Percentiles rank a stretch among this genome's conserved stretches.
Evolutionary conservation across 1,139 yeast genomes (phyloP).

Genomic region (Meyerozyma guilliermondii): DNA sequence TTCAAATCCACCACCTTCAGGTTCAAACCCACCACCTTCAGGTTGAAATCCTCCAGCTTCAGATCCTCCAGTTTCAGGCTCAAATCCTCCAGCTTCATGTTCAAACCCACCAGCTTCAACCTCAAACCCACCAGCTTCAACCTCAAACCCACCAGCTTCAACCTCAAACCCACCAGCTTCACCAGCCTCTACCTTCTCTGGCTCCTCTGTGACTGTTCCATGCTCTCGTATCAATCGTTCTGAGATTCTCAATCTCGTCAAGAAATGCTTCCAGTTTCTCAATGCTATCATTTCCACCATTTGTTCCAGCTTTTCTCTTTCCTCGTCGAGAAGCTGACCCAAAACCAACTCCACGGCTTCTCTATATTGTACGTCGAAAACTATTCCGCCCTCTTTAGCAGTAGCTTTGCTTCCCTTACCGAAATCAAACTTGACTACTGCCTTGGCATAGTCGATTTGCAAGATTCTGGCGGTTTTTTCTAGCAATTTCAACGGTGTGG

Average conservation of each 20-base stretch:
- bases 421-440: conserved; percentile 84
- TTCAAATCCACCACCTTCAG: neutral
- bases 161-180: conserved; percentile 12
- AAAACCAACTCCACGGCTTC: conserved; percentile 64
- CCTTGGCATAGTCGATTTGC: conserved; percentile 78
- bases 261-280: conserved; percentile 66
- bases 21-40: neutral
- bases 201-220: conserved; percentile 43
- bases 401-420: conserved; percentile 39
- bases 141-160: conserved; percentile 3
- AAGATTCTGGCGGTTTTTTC: conserved; percentile 67
- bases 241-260: conserved; percentile 67
- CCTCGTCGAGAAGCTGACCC: conserved; percentile 51
- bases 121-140: conserved; percentile 9
- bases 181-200: conserved; percentile 8
- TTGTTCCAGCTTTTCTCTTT: conserved; percentile 43
- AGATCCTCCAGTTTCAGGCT: neutral
- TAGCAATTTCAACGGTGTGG: conserved; percentile 41
- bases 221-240: conserved; percentile 63
- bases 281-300: conserved; percentile 50
- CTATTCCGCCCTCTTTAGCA: conserved; percentile 73
- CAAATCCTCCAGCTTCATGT: conserved; percentile 4
- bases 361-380: conserved; percentile 56
- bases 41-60: conserved; percentile 5
- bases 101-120: conserved; percentile 5